Base-by-base conservation (phyloP, 2,329 filamentous ascomycete genomes). In the Ascochyta clinopodiicola region DNA sequence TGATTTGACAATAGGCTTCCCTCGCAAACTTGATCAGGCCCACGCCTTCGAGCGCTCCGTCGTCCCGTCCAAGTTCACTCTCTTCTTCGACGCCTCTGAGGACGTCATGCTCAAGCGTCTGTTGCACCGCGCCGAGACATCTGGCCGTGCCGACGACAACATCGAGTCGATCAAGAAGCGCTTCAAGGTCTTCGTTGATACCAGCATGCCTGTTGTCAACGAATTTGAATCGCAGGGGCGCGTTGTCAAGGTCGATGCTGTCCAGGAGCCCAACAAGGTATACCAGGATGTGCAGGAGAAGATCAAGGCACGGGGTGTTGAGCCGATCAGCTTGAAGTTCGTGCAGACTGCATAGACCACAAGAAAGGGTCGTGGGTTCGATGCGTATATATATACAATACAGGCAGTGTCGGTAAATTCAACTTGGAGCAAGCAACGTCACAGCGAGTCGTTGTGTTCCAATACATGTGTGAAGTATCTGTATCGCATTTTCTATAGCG, bases 21-120 rank as follows among this genome's bases (percentile, higher is more conserved):
- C 95, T 29, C 87, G 95, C 68, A 96, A 99, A 82, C 90, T 98
- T 81, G 95, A 98, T 81, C 95, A 99, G 83, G 95, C 94, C 13
- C 76, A 92, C 63, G 93, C 92, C 78, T 99, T 99, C 74, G 95
- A 99, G 80, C 85, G 92, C 75, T 84, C 88, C 4, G 94, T 99
- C 44, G 95, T 92, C 71, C 88, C 87, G 10, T 91, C 90, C 54
- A 85, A 86, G 74, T 88, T 96, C 70, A 95, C 96, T 3, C 83
- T 99, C 59, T 99, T 99, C 82, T 94, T 93, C 75, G 92, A 96
- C 78, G 96, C 92, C 73, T 89, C 92, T 6, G 95, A 98, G 81
- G 84, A 86, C 46, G 89, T 92, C 69, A 95, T 99, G 91, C 85
- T 94, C 81, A 78, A 84, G 70, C 85, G 94, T 27, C 80, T 99